Percentiles rank a stretch among this genome's conserved stretches.
These are phyloP conservation scores for Penicillium antarcticum DNA, from an alignment of 495 filamentous ascomycete genomes.

Conservation along the genomic window DNA sequence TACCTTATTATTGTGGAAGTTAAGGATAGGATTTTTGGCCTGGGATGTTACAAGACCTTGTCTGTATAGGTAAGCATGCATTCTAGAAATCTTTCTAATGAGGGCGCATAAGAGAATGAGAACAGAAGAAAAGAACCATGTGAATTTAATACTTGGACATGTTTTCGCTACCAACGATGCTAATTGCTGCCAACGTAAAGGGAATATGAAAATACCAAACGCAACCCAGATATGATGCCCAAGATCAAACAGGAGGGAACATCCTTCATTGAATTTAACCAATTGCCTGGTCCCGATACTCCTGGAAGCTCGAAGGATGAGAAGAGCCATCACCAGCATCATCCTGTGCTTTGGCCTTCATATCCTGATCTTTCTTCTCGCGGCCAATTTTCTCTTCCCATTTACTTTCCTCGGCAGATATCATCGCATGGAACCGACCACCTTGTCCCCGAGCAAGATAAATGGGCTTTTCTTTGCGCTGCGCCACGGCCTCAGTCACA, in stretches of 20 bases:
- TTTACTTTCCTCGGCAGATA: constrained; percentile 59
- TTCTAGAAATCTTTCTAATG: too few species aligned
- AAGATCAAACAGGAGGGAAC: too few species aligned
- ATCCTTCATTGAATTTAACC: constrained; percentile 12
- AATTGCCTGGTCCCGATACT: constrained; percentile 47
- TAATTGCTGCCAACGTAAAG: background rate
- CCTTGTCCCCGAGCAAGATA: constrained; percentile 62
- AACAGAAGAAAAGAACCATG: too few species aligned
- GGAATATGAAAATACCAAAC: background rate
- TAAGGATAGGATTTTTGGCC: too few species aligned
- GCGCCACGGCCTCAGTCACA: constrained; percentile 71
- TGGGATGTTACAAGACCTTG: too few species aligned
- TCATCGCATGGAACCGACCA: constrained; percentile 54
- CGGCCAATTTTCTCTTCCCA: constrained; percentile 50
- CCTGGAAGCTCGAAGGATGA: constrained; percentile 46
- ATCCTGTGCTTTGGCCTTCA: constrained; percentile 21
- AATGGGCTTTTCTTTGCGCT: constrained; percentile 56
- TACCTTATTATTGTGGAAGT: too few species aligned
- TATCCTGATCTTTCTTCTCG: constrained; percentile 31
- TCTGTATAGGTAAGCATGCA: too few species aligned
- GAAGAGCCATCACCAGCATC: constrained; percentile 21
- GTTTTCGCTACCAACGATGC: background rate
- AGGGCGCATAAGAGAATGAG: too few species aligned
- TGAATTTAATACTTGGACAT: too few species aligned
- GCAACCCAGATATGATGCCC: background rate